Evolutionary conservation across 2,329 filamentous ascomycete genomes (phyloP).

Genomic region (Penicillium concentricum): DNA sequence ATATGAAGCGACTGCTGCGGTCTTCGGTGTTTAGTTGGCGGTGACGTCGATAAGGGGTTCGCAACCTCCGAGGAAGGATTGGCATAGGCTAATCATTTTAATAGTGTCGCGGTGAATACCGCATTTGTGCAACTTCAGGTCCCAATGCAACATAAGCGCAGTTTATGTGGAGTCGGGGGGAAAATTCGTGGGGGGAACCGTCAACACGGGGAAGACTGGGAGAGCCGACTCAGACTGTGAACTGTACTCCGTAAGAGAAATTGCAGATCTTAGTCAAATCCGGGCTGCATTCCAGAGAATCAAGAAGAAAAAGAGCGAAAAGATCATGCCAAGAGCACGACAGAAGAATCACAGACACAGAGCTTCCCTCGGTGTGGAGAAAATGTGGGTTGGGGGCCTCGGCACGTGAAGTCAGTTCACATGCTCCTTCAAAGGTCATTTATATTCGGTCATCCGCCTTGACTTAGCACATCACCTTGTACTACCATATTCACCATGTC

Average conservation of each 20-base stretch:
- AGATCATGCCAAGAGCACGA: neutral
- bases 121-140: constrained; percentile 16
- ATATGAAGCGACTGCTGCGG: constrained; percentile 32
- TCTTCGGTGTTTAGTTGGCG: constrained; percentile 27
- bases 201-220: neutral
- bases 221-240: neutral
- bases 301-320: neutral
- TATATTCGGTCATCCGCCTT: constrained; percentile 21
- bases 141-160: constrained; percentile 1
- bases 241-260: neutral
- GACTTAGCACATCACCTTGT: neutral
- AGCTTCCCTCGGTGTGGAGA: constrained; percentile 7
- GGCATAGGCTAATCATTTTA: neutral
- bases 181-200: neutral
- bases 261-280: constrained; percentile 1
- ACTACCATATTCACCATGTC: constrained; percentile 57
- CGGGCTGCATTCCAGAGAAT: neutral
- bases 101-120: constrained; percentile 15
- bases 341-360: neutral
- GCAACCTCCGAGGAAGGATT: constrained; percentile 12
- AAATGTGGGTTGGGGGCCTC: constrained; percentile 18
- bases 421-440: constrained; percentile 22
- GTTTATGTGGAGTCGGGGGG: constrained; percentile 9
- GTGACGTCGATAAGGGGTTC: constrained; percentile 14
- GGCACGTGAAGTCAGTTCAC: constrained; percentile 23